Conservation (phyloP, 1,284 basidiomycete species). For the Cutaneotrichosporon mucoides region DNA sequence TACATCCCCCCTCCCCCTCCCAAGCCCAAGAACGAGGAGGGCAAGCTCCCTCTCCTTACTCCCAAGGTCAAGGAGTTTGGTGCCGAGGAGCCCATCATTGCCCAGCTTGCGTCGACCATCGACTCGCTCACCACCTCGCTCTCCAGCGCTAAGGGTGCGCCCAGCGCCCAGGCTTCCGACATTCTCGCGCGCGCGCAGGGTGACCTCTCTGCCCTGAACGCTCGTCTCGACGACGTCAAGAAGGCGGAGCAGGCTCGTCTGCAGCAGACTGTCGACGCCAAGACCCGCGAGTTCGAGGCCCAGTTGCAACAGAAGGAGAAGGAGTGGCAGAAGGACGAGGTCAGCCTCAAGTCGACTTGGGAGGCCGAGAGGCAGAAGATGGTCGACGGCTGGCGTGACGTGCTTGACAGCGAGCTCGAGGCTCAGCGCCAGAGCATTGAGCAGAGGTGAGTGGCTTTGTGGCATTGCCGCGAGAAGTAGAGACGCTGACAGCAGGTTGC, state of each 20-base stretch:
- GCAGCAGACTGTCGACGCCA: constrained; percentile 73
- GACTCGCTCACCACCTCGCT: constrained; percentile 86
- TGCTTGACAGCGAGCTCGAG: constrained; percentile 78
- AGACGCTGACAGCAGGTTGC: constrained; percentile 58
- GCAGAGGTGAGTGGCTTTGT: constrained; percentile 61
- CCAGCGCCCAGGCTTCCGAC: constrained; percentile 59
- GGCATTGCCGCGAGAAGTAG: background rate
- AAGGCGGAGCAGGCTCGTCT: constrained; percentile 73
- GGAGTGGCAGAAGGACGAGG: constrained; percentile 79
- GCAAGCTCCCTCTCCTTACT: constrained; percentile 68
- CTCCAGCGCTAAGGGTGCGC: constrained; percentile 59
- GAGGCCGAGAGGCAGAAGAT: constrained; percentile 73
- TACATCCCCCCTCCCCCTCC: constrained; percentile 45
- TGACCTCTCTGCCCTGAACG: constrained; percentile 76
- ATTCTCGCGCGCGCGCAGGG: constrained; percentile 60
- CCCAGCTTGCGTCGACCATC: constrained; percentile 87
- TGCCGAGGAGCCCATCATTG: constrained; percentile 80
- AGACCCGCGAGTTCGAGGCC: constrained; percentile 75
- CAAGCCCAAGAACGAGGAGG: constrained; percentile 23
- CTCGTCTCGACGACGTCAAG: constrained; percentile 74
- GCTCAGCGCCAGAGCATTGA: constrained; percentile 92
- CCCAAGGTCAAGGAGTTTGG: constrained; percentile 72
- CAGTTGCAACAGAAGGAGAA: constrained; percentile 80
- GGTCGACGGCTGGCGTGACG: constrained; percentile 75
- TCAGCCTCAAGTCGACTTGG: constrained; percentile 77